phyloP scores from a whole-genome alignment of 495 filamentous ascomycete genomes.

The Emericellopsis terricola region DNA sequence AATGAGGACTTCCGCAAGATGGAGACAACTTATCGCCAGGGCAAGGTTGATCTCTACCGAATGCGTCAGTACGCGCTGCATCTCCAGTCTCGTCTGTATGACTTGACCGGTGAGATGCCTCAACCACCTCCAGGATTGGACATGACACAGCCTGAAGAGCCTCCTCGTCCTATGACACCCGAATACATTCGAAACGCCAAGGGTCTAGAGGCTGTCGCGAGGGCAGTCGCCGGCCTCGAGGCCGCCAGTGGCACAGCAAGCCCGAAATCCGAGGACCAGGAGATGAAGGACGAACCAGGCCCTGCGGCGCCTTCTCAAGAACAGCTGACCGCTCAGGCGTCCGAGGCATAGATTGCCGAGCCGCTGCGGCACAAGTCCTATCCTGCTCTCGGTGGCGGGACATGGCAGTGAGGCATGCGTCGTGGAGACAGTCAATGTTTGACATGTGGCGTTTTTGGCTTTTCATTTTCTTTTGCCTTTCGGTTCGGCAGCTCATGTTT shows the following conservation, averaged over 20 bases:
- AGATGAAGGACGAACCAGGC: not conserved
- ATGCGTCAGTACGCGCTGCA: conserved; percentile 82
- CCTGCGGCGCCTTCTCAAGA: too few species aligned
- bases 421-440: too few species aligned
- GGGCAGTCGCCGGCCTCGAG: conserved; percentile 15
- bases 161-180: conserved; percentile 36
- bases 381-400: too few species aligned
- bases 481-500: too few species aligned
- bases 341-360: too few species aligned
- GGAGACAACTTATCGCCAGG: conserved; percentile 49
- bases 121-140: conserved; percentile 45
- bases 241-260: not conserved
- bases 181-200: too few species aligned
- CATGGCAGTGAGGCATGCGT: too few species aligned
- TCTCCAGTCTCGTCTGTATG: conserved; percentile 75
- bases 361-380: too few species aligned
- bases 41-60: conserved; percentile 76
- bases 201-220: conserved; percentile 18
- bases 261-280: not conserved
- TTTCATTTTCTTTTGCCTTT: too few species aligned
- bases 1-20: conserved; percentile 56
- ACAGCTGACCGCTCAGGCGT: too few species aligned
- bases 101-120: conserved; percentile 65
- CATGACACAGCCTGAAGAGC: conserved; percentile 12
- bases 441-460: too few species aligned